Conservation (phyloP, 257 asterid genomes). For the Anisodus tanguticus region DNA sequence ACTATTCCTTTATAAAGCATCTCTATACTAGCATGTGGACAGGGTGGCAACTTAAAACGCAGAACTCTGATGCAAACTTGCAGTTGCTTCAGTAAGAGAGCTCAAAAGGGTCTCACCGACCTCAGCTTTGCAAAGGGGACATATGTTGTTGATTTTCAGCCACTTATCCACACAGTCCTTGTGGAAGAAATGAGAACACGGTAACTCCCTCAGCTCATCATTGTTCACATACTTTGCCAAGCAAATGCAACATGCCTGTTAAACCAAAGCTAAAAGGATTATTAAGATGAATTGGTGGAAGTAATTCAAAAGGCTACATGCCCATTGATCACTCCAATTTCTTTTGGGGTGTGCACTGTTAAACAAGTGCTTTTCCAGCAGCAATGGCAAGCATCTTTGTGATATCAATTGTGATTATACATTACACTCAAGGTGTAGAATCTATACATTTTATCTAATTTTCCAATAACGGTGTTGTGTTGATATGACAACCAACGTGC, state of each 20-base stretch:
- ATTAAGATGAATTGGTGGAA: slow-evolving; percentile 14
- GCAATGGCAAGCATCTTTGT: background rate
- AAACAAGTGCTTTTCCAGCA: background rate
- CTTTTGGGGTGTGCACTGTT: background rate
- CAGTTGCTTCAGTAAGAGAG: slow-evolving; percentile 68
- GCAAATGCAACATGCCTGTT: slow-evolving; percentile 95
- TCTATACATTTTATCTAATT: background rate
- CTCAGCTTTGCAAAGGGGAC: slow-evolving; percentile 96
- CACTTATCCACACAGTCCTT: slow-evolving; percentile 95
- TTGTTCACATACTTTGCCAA: slow-evolving; percentile 80
- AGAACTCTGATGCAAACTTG: slow-evolving; percentile 45
- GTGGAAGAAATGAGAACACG: slow-evolving; percentile 91
- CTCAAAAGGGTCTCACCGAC: slow-evolving; percentile 72
- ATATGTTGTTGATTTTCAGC: slow-evolving; percentile 84
- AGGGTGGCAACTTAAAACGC: slow-evolving; percentile 29
- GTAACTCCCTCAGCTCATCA: slow-evolving; percentile 85
- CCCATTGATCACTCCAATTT: background rate
- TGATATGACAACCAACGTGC: background rate
- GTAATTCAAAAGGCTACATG: background rate
- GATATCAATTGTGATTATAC: background rate
- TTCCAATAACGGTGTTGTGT: background rate
- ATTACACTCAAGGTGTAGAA: background rate
- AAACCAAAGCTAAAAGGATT: background rate
- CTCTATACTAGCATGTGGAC: slow-evolving; percentile 21
- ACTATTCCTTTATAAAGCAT: slow-evolving; percentile 20